Percentiles rank a stretch among this genome's conserved stretches.
These are phyloP conservation scores for Capsicum chinense DNA, from an alignment of 257 asterid species.

Conservation along the genomic window DNA sequence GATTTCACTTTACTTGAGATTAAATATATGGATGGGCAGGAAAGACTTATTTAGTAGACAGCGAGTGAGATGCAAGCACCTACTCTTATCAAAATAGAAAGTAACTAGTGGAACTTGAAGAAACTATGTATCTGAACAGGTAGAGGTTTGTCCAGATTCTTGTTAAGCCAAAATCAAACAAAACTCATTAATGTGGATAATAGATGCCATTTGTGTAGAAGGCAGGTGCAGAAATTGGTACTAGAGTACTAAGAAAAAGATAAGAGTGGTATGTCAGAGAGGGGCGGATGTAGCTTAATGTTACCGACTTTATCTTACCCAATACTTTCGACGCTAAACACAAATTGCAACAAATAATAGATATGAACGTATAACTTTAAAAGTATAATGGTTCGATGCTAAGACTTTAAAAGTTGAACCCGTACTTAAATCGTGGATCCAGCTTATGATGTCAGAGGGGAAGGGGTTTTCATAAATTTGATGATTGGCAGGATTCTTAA, in stretches of 20 bases:
- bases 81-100: not conserved
- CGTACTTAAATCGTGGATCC: too few species aligned
- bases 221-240: not conserved
- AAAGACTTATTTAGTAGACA: not conserved
- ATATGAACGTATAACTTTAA: too few species aligned
- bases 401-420: too few species aligned
- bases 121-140: not conserved
- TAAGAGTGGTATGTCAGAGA: not conserved
- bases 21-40: not conserved
- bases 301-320: too few species aligned
- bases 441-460: not conserved
- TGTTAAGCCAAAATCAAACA: not conserved
- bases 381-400: too few species aligned
- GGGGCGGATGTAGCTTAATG: too few species aligned
- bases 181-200: not conserved
- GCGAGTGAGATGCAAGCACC: not conserved
- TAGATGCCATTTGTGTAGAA: not conserved
- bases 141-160: not conserved
- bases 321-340: too few species aligned
- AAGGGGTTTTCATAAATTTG: not conserved
- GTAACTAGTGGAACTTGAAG: not conserved
- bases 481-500: not conserved
- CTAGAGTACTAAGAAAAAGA: slow-evolving; percentile 9
- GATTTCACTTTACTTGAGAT: not conserved
- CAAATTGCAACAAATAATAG: too few species aligned